These are phyloP conservation scores for Saccharomyces uvarum DNA, from an alignment of 1,139 yeast species.

Conservation along the genomic window DNA sequence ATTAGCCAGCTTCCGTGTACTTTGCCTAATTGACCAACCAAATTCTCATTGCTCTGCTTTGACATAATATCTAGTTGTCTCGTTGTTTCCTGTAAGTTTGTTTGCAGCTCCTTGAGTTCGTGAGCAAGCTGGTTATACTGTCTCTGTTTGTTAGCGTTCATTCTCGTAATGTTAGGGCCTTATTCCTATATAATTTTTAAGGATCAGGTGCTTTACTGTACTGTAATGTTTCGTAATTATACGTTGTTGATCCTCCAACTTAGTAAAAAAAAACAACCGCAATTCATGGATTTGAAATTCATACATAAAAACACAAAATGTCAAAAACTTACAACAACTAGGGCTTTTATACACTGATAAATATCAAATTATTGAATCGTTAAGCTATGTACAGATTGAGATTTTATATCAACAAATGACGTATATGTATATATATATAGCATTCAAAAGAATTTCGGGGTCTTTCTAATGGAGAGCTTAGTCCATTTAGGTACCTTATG, in stretches of 20 bases:
- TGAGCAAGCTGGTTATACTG: slow-evolving; percentile 29
- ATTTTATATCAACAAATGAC: background rate
- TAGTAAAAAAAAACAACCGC: background rate
- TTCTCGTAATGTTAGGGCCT: slow-evolving; percentile 3
- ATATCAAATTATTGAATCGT: background rate
- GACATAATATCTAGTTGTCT: slow-evolving; percentile 27
- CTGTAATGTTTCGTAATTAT: background rate
- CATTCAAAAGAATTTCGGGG: slow-evolving; percentile 64
- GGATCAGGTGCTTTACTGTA: background rate
- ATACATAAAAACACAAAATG: background rate
- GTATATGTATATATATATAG: background rate
- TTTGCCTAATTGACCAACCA: slow-evolving; percentile 30
- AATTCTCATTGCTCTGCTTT: slow-evolving; percentile 24
- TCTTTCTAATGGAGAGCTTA: slow-evolving; percentile 67
- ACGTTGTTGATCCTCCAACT: background rate
- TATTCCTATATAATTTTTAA: background rate
- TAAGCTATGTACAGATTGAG: background rate
- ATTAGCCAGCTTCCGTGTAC: slow-evolving; percentile 30
- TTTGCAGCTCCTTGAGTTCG: slow-evolving; percentile 24
- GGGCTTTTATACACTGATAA: background rate
- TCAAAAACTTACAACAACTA: background rate
- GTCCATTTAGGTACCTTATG: slow-evolving; percentile 91
- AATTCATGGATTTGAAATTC: background rate
- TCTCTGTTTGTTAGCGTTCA: slow-evolving; percentile 25
- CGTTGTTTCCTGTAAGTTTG: slow-evolving; percentile 23